Conservation (phyloP, 371 early-diverging fungal species). For the Chytridium lagenaria region DNA sequence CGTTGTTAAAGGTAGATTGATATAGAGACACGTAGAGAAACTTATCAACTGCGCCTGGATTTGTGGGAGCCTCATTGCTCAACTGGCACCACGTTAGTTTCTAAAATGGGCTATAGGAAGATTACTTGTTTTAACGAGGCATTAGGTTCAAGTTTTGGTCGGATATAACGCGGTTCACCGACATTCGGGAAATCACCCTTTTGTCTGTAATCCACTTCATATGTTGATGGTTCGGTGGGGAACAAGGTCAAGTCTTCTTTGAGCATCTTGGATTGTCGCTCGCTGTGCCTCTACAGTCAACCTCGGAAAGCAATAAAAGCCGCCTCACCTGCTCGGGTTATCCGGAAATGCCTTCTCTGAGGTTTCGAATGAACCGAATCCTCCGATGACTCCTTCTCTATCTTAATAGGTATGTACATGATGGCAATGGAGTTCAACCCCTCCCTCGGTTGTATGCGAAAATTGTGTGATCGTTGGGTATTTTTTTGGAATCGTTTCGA, state of each 20-base stretch:
- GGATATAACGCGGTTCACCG: slow-evolving; percentile 20
- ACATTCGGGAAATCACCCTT: slow-evolving; percentile 8
- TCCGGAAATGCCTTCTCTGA: slow-evolving; percentile 30
- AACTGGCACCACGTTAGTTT: no score
- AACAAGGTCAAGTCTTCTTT: slow-evolving; percentile 26
- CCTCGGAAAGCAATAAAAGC: no score
- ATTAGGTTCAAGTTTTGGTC: slow-evolving; percentile 34
- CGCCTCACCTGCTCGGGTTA: slow-evolving; percentile 14
- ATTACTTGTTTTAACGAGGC: slow-evolving; percentile 12
- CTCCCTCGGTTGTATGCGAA: no score
- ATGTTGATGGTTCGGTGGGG: slow-evolving; percentile 20
- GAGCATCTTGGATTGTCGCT: slow-evolving; percentile 27
- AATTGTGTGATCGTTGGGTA: no score
- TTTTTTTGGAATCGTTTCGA: no score
- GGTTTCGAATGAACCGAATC: slow-evolving; percentile 15
- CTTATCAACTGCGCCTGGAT: slow-evolving; percentile 33
- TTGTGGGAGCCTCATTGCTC: slow-evolving; percentile 10
- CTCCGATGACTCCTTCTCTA: slow-evolving; percentile 10
- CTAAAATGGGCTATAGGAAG: no score
- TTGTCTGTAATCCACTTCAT: slow-evolving; percentile 23
- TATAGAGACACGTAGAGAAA: slow-evolving; percentile 42
- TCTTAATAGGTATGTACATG: slow-evolving; percentile 10
- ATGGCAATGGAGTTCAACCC: background rate
- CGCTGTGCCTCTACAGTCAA: no score
- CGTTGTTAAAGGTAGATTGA: slow-evolving; percentile 29